phyloP scores from a whole-genome alignment of 2,329 filamentous ascomycete genomes.

The Ophiocordyceps sinensis region DNA sequence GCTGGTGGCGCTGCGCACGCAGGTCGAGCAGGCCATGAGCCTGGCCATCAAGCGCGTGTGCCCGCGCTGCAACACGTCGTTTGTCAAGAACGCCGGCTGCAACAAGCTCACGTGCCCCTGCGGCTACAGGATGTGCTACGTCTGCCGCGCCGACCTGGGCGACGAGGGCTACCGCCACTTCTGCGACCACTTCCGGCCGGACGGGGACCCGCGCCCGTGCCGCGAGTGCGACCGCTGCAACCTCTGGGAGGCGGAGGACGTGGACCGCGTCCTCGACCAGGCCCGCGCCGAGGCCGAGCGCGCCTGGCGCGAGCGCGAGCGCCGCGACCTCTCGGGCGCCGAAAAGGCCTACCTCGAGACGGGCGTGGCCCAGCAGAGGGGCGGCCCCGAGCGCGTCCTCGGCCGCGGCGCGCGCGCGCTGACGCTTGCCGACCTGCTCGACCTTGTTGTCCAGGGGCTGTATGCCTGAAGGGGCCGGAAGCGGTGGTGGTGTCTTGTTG shows the following conservation, averaged over 20 bases:
- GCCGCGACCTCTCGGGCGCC: conserved; percentile 36
- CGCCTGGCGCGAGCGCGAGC: conserved; percentile 54
- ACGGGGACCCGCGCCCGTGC: conserved; percentile 59
- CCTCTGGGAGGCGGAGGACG: conserved; percentile 63
- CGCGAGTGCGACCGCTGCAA: conserved; percentile 69
- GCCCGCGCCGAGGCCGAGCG: conserved; percentile 59
- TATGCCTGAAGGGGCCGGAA: conserved; percentile 17
- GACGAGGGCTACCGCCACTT: conserved; percentile 83
- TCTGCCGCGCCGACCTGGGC: conserved; percentile 67
- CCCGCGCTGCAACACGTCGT: conserved; percentile 77
- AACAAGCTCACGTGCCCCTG: conserved; percentile 95
- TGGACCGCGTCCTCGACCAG: conserved; percentile 49
- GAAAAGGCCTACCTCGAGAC: conserved; percentile 44
- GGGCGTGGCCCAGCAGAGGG: conserved; percentile 22
- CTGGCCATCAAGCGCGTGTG: conserved; percentile 91
- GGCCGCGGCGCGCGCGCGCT: conserved; percentile 20
- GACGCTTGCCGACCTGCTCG: conserved; percentile 27
- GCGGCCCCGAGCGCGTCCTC: conserved; percentile 14
- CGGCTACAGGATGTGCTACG: conserved; percentile 96
- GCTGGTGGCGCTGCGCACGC: conserved; percentile 67
- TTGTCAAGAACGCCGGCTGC: conserved; percentile 87
- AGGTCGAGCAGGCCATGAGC: conserved; percentile 86
- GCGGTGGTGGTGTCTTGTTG: not conserved
- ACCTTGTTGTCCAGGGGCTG: conserved; percentile 28
- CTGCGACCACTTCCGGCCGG: conserved; percentile 83